Conservation (phyloP, 2,329 filamentous ascomycete species). For the Fusarium sambucinum region DNA sequence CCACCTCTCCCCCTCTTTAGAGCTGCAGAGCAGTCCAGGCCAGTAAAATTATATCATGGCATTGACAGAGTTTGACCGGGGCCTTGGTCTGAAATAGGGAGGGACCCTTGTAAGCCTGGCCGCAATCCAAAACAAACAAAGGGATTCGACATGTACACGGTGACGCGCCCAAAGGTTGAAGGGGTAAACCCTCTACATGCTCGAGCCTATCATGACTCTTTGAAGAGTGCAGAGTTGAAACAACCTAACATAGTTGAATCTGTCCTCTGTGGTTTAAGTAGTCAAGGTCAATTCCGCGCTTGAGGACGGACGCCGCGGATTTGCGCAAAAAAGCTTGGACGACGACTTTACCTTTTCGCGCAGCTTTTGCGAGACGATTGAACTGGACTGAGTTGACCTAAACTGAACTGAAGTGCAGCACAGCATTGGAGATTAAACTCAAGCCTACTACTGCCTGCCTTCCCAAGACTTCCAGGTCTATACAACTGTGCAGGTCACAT, state of each 20-base stretch:
- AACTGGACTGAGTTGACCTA: background rate
- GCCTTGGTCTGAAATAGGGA: conserved; percentile 2
- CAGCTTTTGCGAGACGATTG: conserved; percentile 16
- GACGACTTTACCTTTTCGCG: background rate
- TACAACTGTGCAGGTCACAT: conserved; percentile 22
- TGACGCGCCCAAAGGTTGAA: conserved; percentile 6
- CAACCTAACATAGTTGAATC: conserved; percentile 6
- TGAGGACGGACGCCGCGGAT: conserved; percentile 3
- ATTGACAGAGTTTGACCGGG: conserved; percentile 12
- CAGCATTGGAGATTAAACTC: conserved; percentile 17
- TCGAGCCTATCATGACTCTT: conserved; percentile 28
- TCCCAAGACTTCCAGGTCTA: background rate
- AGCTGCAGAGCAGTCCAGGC: conserved; percentile 9
- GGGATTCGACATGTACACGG: conserved; percentile 17
- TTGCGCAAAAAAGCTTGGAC: conserved; percentile 13
- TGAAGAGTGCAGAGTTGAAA: conserved; percentile 20
- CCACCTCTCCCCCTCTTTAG: background rate
- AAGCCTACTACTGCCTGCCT: conserved; percentile 1
- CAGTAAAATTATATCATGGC: conserved; percentile 25
- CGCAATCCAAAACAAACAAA: conserved; percentile 28
- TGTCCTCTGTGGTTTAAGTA: background rate
- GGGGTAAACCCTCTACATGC: conserved; percentile 5
- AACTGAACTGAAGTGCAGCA: conserved; percentile 7
- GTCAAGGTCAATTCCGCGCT: conserved; percentile 2
- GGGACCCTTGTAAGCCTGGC: conserved; percentile 6